phyloP scores from a whole-genome alignment of 208 protist species.

The Sergeia podlipaevii region DNA sequence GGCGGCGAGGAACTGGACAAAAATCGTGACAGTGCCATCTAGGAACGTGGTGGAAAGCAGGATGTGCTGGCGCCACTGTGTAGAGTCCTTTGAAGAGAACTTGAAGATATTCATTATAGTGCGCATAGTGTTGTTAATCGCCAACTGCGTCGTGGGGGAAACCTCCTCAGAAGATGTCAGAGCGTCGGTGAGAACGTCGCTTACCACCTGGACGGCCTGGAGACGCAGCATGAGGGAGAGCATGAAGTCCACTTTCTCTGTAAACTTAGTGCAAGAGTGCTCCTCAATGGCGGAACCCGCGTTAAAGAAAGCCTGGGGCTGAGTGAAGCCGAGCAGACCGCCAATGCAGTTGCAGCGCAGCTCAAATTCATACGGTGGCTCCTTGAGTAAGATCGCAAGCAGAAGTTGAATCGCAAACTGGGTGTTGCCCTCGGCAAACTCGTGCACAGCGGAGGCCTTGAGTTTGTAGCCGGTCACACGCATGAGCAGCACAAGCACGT shows the following conservation, averaged over 20 bases:
- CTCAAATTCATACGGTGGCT: constrained; percentile 86
- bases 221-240: constrained; percentile 83
- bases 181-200: constrained; percentile 73
- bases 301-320: constrained; percentile 88
- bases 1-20: constrained; percentile 51
- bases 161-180: constrained; percentile 21
- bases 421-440: constrained; percentile 88
- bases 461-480: constrained; percentile 87
- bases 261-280: constrained; percentile 80
- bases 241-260: constrained; percentile 87
- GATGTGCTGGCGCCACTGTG: constrained; percentile 89
- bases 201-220: constrained; percentile 78
- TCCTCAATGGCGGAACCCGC: constrained; percentile 57
- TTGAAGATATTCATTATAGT: constrained; percentile 92
- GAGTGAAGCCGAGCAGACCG: constrained; percentile 84
- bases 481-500: constrained; percentile 90
- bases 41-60: constrained; percentile 84
- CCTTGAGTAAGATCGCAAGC: constrained; percentile 89
- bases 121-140: constrained; percentile 81
- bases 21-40: constrained; percentile 66
- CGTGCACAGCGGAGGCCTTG: constrained; percentile 79
- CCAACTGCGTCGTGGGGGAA: constrained; percentile 25
- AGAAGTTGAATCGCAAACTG: constrained; percentile 92
- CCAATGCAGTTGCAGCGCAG: constrained; percentile 90
- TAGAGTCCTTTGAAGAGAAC: constrained; percentile 64